These are phyloP conservation scores for Peniophora sp. DNA, from an alignment of 1,284 basidiomycete genomes.

Conservation along the genomic window DNA sequence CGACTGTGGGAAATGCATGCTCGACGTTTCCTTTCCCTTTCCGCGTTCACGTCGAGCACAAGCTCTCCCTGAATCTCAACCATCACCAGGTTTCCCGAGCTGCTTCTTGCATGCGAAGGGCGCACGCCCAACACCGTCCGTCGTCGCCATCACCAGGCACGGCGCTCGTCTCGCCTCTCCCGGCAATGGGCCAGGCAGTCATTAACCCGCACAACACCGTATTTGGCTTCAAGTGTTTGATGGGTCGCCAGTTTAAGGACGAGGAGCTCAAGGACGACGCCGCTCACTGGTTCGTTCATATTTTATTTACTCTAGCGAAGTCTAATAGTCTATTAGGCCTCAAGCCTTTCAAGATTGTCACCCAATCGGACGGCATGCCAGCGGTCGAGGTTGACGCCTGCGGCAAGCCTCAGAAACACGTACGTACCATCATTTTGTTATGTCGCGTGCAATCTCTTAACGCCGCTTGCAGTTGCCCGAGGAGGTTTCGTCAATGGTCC, in stretches of 20 bases:
- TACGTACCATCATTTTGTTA: slow-evolving; percentile 27
- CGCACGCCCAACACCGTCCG: slow-evolving; percentile 95
- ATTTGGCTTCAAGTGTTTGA: slow-evolving; percentile 94
- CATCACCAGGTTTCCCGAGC: too few species aligned
- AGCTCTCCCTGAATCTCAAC: too few species aligned
- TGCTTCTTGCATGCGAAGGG: slow-evolving; percentile 98
- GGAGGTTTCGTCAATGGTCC: slow-evolving; percentile 80
- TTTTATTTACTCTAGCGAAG: slow-evolving; percentile 3
- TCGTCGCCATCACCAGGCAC: slow-evolving; percentile 97
- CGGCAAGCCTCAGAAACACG: slow-evolving; percentile 59
- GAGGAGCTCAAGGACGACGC: slow-evolving; percentile 90
- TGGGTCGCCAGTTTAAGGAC: slow-evolving; percentile 92
- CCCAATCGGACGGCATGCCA: slow-evolving; percentile 64
- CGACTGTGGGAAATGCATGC: too few species aligned
- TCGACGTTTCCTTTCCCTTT: too few species aligned
- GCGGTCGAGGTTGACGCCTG: slow-evolving; percentile 77
- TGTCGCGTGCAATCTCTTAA: slow-evolving; percentile 8
- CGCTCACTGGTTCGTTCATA: slow-evolving; percentile 57
- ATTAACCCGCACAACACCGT: slow-evolving; percentile 95
- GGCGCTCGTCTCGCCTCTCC: slow-evolving; percentile 87
- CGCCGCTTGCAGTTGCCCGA: slow-evolving; percentile 50
- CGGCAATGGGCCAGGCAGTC: slow-evolving; percentile 95
- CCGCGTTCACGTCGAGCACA: too few species aligned
- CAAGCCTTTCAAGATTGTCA: slow-evolving; percentile 80
- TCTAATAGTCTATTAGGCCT: slow-evolving; percentile 1